Conservation (phyloP, 768 basidiomycete species). For the Imleria badia region DNA sequence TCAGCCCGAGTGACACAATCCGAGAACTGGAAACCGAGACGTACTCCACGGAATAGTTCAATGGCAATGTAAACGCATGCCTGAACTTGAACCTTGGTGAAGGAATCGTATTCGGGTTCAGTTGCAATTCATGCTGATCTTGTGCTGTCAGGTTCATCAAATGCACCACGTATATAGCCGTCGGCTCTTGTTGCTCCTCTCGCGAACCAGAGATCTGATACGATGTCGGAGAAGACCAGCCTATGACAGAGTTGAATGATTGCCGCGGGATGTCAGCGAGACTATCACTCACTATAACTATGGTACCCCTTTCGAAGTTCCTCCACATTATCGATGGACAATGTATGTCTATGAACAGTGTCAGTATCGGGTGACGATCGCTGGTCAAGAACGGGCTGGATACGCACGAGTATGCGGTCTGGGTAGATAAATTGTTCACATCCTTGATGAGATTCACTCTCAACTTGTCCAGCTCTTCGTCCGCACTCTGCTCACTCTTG, state of each 20-base stretch:
- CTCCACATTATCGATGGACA: too few relatives aligned
- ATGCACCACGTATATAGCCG: conserved; percentile 22
- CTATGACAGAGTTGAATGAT: too few relatives aligned
- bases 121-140: conserved; percentile 28
- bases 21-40: background rate
- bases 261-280: too few relatives aligned
- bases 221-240: too few relatives aligned
- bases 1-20: too few relatives aligned
- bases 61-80: conserved; percentile 17
- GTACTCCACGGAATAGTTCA: conserved; percentile 21
- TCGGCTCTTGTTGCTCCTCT: conserved; percentile 15
- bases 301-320: too few relatives aligned
- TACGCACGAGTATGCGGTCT: too few relatives aligned
- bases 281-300: too few relatives aligned
- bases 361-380: too few relatives aligned
- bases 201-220: conserved; percentile 7
- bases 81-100: conserved; percentile 19
- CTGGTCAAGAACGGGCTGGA: too few relatives aligned
- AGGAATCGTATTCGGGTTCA: conserved; percentile 23
- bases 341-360: too few relatives aligned
- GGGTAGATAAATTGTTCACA: conserved; percentile 16
- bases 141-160: conserved; percentile 28
- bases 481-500: background rate
- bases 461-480: conserved; percentile 6
- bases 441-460: conserved; percentile 18